These are phyloP conservation scores for Sclerotinia glacialis DNA, from an alignment of 2,329 filamentous ascomycete species.

Conservation along the genomic window DNA sequence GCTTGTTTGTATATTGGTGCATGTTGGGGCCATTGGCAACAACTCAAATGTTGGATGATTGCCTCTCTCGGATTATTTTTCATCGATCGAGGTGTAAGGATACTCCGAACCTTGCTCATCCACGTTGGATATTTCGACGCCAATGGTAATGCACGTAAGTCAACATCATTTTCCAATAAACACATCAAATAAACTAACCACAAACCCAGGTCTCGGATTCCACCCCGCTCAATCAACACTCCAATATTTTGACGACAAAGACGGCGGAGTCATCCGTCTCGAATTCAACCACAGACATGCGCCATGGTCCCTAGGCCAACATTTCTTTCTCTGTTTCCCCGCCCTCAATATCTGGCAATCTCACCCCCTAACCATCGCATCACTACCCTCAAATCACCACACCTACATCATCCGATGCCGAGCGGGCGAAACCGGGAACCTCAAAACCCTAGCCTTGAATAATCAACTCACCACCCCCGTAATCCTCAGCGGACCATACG, in stretches of 20 bases:
- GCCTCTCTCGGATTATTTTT: conserved; percentile 57
- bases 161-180: no score
- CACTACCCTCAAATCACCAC: conserved; percentile 61
- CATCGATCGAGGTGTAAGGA: conserved; percentile 59
- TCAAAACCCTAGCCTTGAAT: conserved; percentile 37
- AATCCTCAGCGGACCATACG: conserved; percentile 17
- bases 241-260: conserved; percentile 25
- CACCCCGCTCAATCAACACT: conserved; percentile 16
- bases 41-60: conserved; percentile 59
- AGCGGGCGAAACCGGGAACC: conserved; percentile 52
- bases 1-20: conserved; percentile 73
- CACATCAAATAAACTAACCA: no score
- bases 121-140: conserved; percentile 53
- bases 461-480: background rate
- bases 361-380: conserved; percentile 75
- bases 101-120: conserved; percentile 56
- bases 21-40: conserved; percentile 71
- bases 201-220: conserved; percentile 9
- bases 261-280: conserved; percentile 63
- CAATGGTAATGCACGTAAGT: conserved; percentile 37
- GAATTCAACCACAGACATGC: conserved; percentile 69
- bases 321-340: conserved; percentile 76
- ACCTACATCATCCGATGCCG: conserved; percentile 58
- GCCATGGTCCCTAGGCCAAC: conserved; percentile 63
- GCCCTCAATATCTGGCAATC: conserved; percentile 69